A percentile compares a stretch with the other conserved stretches of the same genome.
These are phyloP conservation scores for Marchantia polymorpha DNA, from an alignment of 225 moss, liverwort and hornwort genomes.

Conservation along the genomic window DNA sequence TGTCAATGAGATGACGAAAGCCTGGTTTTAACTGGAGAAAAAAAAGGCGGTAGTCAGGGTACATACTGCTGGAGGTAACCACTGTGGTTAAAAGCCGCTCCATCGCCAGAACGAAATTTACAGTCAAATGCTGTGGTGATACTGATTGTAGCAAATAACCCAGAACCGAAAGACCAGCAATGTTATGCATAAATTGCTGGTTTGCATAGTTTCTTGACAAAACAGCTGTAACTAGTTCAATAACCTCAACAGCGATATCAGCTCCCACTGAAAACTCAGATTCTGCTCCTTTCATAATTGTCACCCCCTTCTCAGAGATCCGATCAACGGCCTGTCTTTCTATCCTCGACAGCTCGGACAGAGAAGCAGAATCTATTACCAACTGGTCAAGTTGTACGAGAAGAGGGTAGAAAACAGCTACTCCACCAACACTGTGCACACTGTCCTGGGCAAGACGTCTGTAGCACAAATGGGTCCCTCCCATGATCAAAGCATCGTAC, in stretches of 20 bases:
- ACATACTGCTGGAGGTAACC: conserved; percentile 37
- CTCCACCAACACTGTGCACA: conserved; percentile 85
- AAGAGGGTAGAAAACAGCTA: conserved; percentile 81
- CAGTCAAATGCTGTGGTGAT: conserved; percentile 72
- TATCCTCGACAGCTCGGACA: not conserved
- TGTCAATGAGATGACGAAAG: not conserved
- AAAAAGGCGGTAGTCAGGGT: not conserved
- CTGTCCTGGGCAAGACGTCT: conserved; percentile 77
- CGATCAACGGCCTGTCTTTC: conserved; percentile 28
- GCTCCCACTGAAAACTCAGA: conserved; percentile 47
- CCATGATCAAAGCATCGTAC: conserved; percentile 65
- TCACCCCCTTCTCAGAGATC: conserved; percentile 21
- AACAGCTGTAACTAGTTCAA: conserved; percentile 72
- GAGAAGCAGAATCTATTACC: conserved; percentile 21
- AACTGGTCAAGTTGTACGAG: conserved; percentile 76
- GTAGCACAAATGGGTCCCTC: conserved; percentile 72
- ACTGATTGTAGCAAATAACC: conserved; percentile 78
- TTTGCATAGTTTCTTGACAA: conserved; percentile 65
- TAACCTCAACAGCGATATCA: conserved; percentile 74
- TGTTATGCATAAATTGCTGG: conserved; percentile 73
- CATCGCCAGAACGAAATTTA: conserved; percentile 66
- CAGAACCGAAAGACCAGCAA: conserved; percentile 67
- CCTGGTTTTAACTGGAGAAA: not conserved
- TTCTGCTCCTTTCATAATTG: conserved; percentile 44
- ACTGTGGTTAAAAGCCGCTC: conserved; percentile 72